Base-by-base conservation (phyloP, 208 protist species). In the Porcisia hertigi region DNA sequence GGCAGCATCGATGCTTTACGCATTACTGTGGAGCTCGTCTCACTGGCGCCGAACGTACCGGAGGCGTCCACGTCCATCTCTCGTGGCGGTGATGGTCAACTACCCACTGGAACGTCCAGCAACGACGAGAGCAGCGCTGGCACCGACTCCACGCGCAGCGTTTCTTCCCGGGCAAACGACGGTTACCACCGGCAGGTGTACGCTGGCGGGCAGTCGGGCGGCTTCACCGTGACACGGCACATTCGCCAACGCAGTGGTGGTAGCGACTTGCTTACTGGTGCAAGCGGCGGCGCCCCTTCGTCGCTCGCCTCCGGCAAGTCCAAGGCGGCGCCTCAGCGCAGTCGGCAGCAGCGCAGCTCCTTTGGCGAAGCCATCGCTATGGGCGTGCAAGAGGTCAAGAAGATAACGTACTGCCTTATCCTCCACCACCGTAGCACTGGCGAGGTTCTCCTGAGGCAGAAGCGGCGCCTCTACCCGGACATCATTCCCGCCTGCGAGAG, bases 401-500 rank as follows among this genome's bases (percentile, higher is more conserved):
- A 72, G n/a, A 53, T 90, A 0, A 36, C 63, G 18, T 87, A 71
- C 49, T 54, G 55, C 14, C 45, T 87, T 20, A 5, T 67, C 23
- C 58, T 86, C 53, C 25, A 52, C 8, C 64, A 85, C 64, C 43
- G 69, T n/a, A 9, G 7, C 34, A 76, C 54, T 8, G 75, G 77
- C 16, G 57, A 11, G 0, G 72, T 72, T 18, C 54, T 87, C 12
- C 18, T 70, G 11, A 49, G 53, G 1, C 69, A 76, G 23, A 66
- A 79, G 64, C 82, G 86, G 2, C 34, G 69, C 8, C 77, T 85
- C 59, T 90, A 81, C 73, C 23, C 73, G n/a, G 64, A 85, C 34
- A 83, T 90, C 65, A 81, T 90, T 3, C 86, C 86, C 2, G 80
- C 75, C 1, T 57, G 83, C 14, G 83, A 85, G 73, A 18, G 52